Conservation (phyloP, 306 rosid species). For the Casuarina cunninghamiana region DNA sequence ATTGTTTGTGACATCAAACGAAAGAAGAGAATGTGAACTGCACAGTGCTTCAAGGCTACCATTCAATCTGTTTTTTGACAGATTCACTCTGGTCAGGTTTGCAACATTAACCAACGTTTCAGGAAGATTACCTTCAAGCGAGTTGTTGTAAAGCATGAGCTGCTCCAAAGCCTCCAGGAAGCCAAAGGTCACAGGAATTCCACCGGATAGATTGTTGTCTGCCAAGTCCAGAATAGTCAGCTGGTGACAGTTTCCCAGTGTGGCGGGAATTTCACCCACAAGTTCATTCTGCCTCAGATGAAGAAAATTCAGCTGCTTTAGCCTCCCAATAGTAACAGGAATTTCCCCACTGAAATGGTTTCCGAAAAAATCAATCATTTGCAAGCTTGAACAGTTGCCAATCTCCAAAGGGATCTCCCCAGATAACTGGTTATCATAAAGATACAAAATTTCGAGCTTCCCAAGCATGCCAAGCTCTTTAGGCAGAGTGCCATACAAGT, state of each 20-base stretch:
- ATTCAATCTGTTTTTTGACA: constrained; percentile 71
- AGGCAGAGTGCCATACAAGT: constrained; percentile 66
- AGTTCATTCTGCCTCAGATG: constrained; percentile 88
- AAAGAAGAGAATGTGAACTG: constrained; percentile 60
- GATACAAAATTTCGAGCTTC: constrained; percentile 65
- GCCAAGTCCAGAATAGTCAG: constrained; percentile 77
- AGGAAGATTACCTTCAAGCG: constrained; percentile 94
- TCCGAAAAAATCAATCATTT: constrained; percentile 84
- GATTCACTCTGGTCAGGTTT: constrained; percentile 82
- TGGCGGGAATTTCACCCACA: constrained; percentile 78
- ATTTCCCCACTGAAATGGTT: constrained; percentile 69
- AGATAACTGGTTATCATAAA: constrained; percentile 77
- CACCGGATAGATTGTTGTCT: constrained; percentile 73
- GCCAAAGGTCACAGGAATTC: constrained; percentile 69
- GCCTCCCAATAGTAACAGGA: constrained; percentile 76
- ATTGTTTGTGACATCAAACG: constrained; percentile 80
- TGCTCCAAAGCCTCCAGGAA: constrained; percentile 53
- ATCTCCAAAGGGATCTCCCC: constrained; percentile 80
- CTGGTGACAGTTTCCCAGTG: constrained; percentile 71
- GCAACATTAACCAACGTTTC: constrained; percentile 46
- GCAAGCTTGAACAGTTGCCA: constrained; percentile 81
- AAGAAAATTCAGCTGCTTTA: constrained; percentile 70
- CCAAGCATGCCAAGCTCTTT: constrained; percentile 84
- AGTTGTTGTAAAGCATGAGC: constrained; percentile 92
- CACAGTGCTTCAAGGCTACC: constrained; percentile 73